Evolutionary conservation across 225 moss, liverwort and hornwort species (phyloP), one percentile per base, ranked within the genome.

Genomic region (Polytrichum commune): DNA sequence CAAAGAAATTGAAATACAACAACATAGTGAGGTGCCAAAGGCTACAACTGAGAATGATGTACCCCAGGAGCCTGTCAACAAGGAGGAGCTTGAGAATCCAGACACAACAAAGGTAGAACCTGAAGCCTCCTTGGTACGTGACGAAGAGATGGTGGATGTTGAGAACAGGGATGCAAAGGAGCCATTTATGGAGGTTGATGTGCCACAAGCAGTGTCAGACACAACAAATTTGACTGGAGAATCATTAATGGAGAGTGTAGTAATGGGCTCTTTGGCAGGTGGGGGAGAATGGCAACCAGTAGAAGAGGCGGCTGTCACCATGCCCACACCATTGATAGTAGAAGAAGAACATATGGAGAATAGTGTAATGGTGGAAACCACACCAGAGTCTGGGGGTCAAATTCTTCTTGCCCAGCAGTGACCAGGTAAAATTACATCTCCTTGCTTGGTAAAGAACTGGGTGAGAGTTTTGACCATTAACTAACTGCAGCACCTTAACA

Each of bases 81-180:
- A 78, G 25, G 76, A 79, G 73, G 76, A 79, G 72, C 75, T 67
- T 26, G 80, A 84, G 5, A 64, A 55, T 64, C 33, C 32, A 27
- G 32, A 26, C 61, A 24, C 54, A 29, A 60, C 55, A 38, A 80
- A 62, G 67, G 81, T 68, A 55, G 74, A 67, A 68, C 70, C 76
- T 8, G 70, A 69, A 35, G 77, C 72, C 20, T 70, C 71, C 18
- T 35, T 76, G 29, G 77, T 53, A 60, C 75, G 62, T 69, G 80
- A 89, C 75, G 93, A 78, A 38, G 91, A 73, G 56, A 86, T 89
- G 91, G 79, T 76, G 1, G 86, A 91, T 29, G 76, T 78, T 27
- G 84, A 82, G 54, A 79, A 54, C 53, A 64, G 68, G 54, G 72
- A 75, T 62, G 28, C 69, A 16, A 84, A 81, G 76, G 81, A 79